Evolutionary conservation across 106 monocot genomes (phyloP), one percentile per base, ranked within the genome.

Genomic region (Agapanthus africanus): DNA sequence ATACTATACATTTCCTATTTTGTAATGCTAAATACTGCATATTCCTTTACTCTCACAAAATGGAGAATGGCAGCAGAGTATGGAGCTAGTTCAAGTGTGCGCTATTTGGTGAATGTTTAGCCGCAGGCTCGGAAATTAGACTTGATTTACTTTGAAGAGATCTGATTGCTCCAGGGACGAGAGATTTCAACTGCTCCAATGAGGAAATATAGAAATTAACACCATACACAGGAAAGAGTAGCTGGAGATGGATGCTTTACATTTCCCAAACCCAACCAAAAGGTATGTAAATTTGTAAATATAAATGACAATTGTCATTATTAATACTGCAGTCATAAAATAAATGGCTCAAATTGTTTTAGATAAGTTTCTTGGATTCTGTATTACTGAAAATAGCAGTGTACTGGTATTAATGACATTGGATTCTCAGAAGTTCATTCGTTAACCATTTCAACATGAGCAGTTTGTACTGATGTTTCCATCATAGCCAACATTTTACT

Each of bases 251-350:
- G 56, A 57, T 30, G 27, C 56, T 57, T 57, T 30, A 2, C 11
- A 31, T 30, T 30, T n/a, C 56, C 56, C 56, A 25, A 26, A 57
- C 8, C 56, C 4, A n/a, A n/a, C n/a, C n/a, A n/a, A n/a, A 15
- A 54, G 52, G 31, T 57, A 30, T 57, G 56, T 57, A 57, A 57
- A 57, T 57, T 30, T 57, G 56, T 57, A 57, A 28, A 57, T 57
- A 57, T 28, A 28, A 11, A 57, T 57, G 28, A 57, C 31, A 30
- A 30, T 57, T 30, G 4, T 27, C 30, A 57, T 57, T 30, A 30
- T 30, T 57, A 57, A 57, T 31, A 10, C 1, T 57, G 26, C 3
- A 57, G 56, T 30, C 30, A 57, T 30, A 31, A 57, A 57, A 30
- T 57, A 57, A 5, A 57, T 28, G 11, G 49, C 49, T 49, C 49